phyloP scores from a whole-genome alignment of 352 stramenopile species.

The Aphanomyces cochlioides region DNA sequence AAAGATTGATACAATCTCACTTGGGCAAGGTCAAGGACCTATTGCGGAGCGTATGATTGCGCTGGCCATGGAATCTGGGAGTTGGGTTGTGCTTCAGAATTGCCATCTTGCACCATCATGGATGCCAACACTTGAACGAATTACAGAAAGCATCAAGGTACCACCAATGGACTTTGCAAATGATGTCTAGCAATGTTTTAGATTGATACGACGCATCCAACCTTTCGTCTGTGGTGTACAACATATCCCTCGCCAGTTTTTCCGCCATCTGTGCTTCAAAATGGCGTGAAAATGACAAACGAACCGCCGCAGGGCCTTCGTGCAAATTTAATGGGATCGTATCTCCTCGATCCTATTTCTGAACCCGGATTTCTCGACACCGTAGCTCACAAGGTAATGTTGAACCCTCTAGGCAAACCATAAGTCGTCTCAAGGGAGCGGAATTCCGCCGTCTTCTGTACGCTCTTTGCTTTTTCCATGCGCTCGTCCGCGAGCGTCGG shows the following conservation, averaged over 20 bases:
- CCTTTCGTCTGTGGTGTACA: constrained; percentile 93
- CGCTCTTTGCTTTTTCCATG: constrained; percentile 89
- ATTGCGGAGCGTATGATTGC: constrained; percentile 89
- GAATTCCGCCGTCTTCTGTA: constrained; percentile 89
- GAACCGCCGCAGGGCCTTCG: constrained; percentile 90
- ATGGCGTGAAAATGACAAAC: constrained; percentile 96
- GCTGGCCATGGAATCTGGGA: constrained; percentile 69
- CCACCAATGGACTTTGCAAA: neutral
- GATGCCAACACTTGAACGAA: constrained; percentile 93
- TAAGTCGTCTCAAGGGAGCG: constrained; percentile 37
- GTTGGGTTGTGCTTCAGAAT: constrained; percentile 91
- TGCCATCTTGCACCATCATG: constrained; percentile 87
- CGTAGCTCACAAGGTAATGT: constrained; percentile 37
- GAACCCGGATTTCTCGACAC: constrained; percentile 87
- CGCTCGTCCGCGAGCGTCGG: constrained; percentile 88
- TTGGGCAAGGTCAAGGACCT: constrained; percentile 89
- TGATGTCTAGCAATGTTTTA: neutral
- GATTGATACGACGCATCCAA: constrained; percentile 67
- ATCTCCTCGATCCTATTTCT: constrained; percentile 87
- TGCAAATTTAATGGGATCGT: constrained; percentile 89
- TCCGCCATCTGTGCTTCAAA: constrained; percentile 90
- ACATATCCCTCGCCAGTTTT: constrained; percentile 93
- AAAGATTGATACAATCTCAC: constrained; percentile 86
- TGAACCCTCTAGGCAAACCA: constrained; percentile 18
- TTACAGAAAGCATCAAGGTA: constrained; percentile 76